These are phyloP conservation scores for Cucumis melo DNA, from an alignment of 306 rosid genomes.

Conservation along the genomic window DNA sequence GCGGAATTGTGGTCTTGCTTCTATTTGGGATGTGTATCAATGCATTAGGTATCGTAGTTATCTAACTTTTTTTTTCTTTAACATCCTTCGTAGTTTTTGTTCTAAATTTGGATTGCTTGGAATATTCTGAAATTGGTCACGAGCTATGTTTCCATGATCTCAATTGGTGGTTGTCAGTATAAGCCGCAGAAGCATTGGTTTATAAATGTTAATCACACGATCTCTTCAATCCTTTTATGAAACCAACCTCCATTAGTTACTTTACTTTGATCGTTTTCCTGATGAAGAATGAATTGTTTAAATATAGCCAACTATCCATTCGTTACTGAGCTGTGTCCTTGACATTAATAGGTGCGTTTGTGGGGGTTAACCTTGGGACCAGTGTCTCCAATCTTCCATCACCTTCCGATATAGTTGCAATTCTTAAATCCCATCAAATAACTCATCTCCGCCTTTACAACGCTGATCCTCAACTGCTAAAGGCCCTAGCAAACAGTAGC, in stretches of 20 bases:
- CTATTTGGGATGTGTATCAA: conserved; percentile 29
- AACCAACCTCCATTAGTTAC: neutral
- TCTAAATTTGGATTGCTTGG: neutral
- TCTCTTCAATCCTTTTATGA: neutral
- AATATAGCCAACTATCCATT: neutral
- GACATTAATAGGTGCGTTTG: conserved; percentile 63
- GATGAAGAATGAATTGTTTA: neutral
- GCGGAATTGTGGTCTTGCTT: conserved; percentile 34
- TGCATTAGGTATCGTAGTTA: conserved; percentile 35
- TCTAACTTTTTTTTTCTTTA: neutral
- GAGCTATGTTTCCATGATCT: neutral
- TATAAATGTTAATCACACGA: neutral
- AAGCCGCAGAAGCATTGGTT: neutral
- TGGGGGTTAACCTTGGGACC: conserved; percentile 78
- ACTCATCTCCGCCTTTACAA: conserved; percentile 63
- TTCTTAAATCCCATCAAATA: conserved; percentile 62
- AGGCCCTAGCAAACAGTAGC: conserved; percentile 56
- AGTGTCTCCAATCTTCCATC: conserved; percentile 63
- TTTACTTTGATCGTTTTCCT: neutral
- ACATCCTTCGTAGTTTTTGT: neutral
- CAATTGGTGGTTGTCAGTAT: neutral
- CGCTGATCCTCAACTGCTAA: conserved; percentile 60
- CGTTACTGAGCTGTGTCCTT: neutral
- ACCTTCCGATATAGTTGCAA: conserved; percentile 40
- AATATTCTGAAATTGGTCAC: neutral